phyloP scores from a whole-genome alignment of 1,284 basidiomycete species.

The Leccinum subatratum region DNA sequence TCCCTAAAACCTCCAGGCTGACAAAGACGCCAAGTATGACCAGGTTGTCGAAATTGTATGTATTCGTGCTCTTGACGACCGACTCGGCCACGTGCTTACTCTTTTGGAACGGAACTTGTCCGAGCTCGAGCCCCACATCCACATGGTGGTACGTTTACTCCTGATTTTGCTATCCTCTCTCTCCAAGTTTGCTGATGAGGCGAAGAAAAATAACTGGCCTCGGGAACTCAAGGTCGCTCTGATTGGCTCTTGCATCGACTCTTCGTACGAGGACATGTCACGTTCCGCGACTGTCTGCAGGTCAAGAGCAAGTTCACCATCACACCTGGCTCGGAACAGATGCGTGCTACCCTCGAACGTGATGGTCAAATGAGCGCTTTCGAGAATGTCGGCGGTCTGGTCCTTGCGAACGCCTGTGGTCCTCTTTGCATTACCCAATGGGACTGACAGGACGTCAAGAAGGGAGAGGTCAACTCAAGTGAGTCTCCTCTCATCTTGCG shows the following conservation, averaged over 20 bases:
- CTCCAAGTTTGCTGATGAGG: slow-evolving; percentile 89
- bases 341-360: slow-evolving; percentile 94
- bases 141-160: no score
- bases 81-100: slow-evolving; percentile 4
- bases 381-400: slow-evolving; percentile 84
- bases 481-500: no score
- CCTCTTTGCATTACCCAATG: slow-evolving; percentile 99
- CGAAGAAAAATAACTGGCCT: slow-evolving; percentile 97
- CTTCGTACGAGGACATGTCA: slow-evolving; percentile 99
- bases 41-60: slow-evolving; percentile 85
- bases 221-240: slow-evolving; percentile 94
- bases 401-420: slow-evolving; percentile 97
- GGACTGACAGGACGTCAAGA: slow-evolving; percentile 95
- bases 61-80: slow-evolving; percentile 12
- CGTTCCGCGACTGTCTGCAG: slow-evolving; percentile 89
- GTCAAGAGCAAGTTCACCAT: slow-evolving; percentile 95
- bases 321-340: slow-evolving; percentile 97
- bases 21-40: slow-evolving; percentile 91
- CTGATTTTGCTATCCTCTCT: slow-evolving; percentile 93
- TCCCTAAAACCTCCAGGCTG: slow-evolving; percentile 90
- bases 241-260: slow-evolving; percentile 99
- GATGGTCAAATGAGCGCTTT: slow-evolving; percentile 91
- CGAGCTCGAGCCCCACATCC: slow-evolving; percentile 99
- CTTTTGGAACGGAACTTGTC: slow-evolving; percentile 67
- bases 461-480: slow-evolving; percentile 95